phyloP scores from a whole-genome alignment of 2,329 filamentous ascomycete species.

The Fusarium guadeloupense region DNA sequence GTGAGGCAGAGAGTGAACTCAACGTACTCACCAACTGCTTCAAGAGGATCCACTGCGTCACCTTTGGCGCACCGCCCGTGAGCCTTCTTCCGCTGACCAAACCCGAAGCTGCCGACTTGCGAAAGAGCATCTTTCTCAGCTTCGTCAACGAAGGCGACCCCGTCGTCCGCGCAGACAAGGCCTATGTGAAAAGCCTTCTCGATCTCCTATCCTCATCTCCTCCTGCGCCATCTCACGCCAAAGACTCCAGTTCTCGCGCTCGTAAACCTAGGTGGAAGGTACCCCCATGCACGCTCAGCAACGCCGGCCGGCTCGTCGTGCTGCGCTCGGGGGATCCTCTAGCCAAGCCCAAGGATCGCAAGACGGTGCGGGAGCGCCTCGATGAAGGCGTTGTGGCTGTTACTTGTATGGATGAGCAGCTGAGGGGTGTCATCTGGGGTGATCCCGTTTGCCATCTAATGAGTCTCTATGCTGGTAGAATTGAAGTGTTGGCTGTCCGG shows the following conservation, averaged over 20 bases:
- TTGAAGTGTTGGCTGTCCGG: slow-evolving; percentile 75
- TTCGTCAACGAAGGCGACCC: slow-evolving; percentile 91
- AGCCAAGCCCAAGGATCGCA: slow-evolving; percentile 53
- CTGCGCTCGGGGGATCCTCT: slow-evolving; percentile 62
- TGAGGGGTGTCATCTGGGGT: slow-evolving; percentile 79
- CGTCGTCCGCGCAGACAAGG: slow-evolving; percentile 78
- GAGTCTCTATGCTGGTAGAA: slow-evolving; percentile 76
- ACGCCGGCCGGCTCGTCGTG: slow-evolving; percentile 74
- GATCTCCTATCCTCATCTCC: slow-evolving; percentile 73
- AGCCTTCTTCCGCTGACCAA: slow-evolving; percentile 74
- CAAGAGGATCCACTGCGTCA: slow-evolving; percentile 83
- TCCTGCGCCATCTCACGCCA: slow-evolving; percentile 18
- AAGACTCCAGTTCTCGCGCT: slow-evolving; percentile 25
- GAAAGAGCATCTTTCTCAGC: slow-evolving; percentile 78
- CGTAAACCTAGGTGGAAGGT: slow-evolving; percentile 67
- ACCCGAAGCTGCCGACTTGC: slow-evolving; percentile 58
- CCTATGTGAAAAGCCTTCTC: slow-evolving; percentile 76
- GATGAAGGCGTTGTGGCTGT: slow-evolving; percentile 73
- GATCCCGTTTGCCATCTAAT: slow-evolving; percentile 84
- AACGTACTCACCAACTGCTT: slow-evolving; percentile 75
- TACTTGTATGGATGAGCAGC: slow-evolving; percentile 71
- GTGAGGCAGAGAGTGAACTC: slow-evolving; percentile 70
- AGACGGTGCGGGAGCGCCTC: slow-evolving; percentile 60
- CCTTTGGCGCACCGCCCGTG: slow-evolving; percentile 84
- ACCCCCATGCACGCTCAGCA: slow-evolving; percentile 72